Evolutionary conservation across 192 early-diverging fungal genomes (phyloP), one percentile per base, ranked within the genome.

Genomic region (Chytriomyces confervae): DNA sequence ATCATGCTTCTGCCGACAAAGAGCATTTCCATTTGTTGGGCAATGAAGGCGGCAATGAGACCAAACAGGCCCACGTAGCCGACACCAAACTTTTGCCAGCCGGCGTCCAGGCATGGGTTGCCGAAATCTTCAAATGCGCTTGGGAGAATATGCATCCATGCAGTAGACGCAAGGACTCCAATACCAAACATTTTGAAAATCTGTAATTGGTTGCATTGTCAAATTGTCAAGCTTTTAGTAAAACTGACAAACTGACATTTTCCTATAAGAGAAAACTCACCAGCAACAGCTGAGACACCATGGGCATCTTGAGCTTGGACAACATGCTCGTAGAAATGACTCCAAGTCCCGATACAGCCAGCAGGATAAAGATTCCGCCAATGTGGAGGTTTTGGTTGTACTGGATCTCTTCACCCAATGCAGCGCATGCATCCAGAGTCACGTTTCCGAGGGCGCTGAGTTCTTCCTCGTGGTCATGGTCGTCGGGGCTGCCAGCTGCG

Each of bases 141-240:
- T 9, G 78, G 78, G 11, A 87, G 77, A 60, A 89, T 62, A 72
- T 87, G 86, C 50, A 89, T 79, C 64, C 75, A 83, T 29, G 85
- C 85, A 3, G 84, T 86, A 44, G 81, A 78, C 2, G 75, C 50
- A 57, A 89, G 84, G 65, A 86, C 83, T 18, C 87, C 87, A 36
- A 72, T 72, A 50, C 87, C 85, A 80, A 89, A 89, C 20, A 89
- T 62, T 78, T 89, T 89, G 67, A 86, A 62, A 13, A 62, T 51
- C 70, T 84, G 75, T 5, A 8, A 20, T 0, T 18, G 13, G 53
- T 57, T 0, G 0, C 11, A 20, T 11, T 18, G 53, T 20, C 11
- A 20, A 11, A 3, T 8, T 8, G 51, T 10, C 51, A 18, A 18
- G 18, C 18, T n/a, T 53, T n/a, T n/a, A n/a, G 53, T 20, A 57